Conservation (phyloP, 495 filamentous ascomycete genomes). For the Xylaria telfairii region DNA sequence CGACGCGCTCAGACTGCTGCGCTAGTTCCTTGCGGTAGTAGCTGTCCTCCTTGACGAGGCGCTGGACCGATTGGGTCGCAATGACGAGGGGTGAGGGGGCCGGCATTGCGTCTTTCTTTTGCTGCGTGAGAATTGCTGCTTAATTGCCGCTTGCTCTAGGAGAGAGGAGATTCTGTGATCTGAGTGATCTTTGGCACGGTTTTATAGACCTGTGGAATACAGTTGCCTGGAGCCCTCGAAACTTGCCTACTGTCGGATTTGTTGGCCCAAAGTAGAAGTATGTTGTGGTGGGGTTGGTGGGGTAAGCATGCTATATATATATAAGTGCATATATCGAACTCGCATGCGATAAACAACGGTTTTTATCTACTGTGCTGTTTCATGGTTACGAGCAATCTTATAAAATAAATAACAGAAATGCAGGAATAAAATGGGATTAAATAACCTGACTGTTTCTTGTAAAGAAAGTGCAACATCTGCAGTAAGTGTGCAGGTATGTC, state of each 20-base stretch:
- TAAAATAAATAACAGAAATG: no score
- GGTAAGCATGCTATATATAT: slow-evolving; percentile 20
- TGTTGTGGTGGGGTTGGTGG: slow-evolving; percentile 45
- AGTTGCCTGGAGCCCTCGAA: slow-evolving; percentile 29
- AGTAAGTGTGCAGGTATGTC: no score
- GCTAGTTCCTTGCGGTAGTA: slow-evolving; percentile 86
- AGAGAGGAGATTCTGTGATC: not conserved
- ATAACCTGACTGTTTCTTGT: no score
- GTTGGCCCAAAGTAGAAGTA: slow-evolving; percentile 29
- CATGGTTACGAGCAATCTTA: no score
- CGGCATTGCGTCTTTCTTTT: slow-evolving; percentile 59
- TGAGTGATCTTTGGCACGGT: not conserved
- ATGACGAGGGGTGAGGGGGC: slow-evolving; percentile 76
- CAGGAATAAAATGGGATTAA: no score
- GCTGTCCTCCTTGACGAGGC: slow-evolving; percentile 88
- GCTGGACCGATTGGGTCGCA: slow-evolving; percentile 72
- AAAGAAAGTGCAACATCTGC: no score
- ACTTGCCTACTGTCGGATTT: not conserved
- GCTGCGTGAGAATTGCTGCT: slow-evolving; percentile 17
- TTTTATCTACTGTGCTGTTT: no score
- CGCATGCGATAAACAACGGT: not conserved
- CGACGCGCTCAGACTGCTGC: slow-evolving; percentile 72
- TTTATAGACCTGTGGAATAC: slow-evolving; percentile 23
- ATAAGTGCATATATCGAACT: not conserved
- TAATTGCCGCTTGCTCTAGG: not conserved